Base-by-base conservation (phyloP, 75 land plant species). In the Pinus tabuliformis region DNA sequence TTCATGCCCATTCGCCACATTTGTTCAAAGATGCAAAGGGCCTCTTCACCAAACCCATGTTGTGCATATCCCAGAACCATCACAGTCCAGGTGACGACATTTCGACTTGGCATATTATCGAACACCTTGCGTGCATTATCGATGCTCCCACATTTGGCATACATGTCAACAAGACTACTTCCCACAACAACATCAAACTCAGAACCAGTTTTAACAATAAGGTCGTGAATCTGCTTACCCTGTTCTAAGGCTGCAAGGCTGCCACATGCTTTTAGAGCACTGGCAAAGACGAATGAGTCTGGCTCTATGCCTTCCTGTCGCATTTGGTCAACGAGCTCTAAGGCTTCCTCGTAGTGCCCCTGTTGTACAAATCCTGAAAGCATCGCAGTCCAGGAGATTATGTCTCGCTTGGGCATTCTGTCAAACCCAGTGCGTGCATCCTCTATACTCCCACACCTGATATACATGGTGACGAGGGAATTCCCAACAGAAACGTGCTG, bases 51-150 rank as follows among this genome's bases (percentile, higher is more conserved):
- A 77, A 81, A 62, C 26, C 96, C 93, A 78, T 90, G 83, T 81
- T 91, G 88, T 33, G 91, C 89, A 71, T 83, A 86, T 36, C 89
- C 96, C 0, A 89, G 73, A 39, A 95, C 81, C 78, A 95, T 86
- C 11, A 91, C 84, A 70, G 87, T 95, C 98, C 98, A 95, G 26
- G 96, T 82, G 17, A 93, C 83, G 30, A 91, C 83, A 80, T 90
- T 91, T 18, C 68, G 61, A 16, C 79, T 76, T 17, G 36, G 76
- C 89, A 89, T 90, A 36, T 80, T 78, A 36, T 73, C 62, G 52
- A 94, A 94, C 36, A 85, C 93, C 49, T 70, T 73, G n/a, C 74
- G 81, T n/a, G 92, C 97, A 62, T 85, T 88, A 54, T 83, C 86
- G 2, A 92, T 70, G 54, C 82, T 75, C 1, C 95, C 93, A 76